Evolutionary conservation across 2,329 filamentous ascomycete genomes (phyloP), one percentile per base, ranked within the genome.

Genomic region (Sphaerostilbella broomeana): DNA sequence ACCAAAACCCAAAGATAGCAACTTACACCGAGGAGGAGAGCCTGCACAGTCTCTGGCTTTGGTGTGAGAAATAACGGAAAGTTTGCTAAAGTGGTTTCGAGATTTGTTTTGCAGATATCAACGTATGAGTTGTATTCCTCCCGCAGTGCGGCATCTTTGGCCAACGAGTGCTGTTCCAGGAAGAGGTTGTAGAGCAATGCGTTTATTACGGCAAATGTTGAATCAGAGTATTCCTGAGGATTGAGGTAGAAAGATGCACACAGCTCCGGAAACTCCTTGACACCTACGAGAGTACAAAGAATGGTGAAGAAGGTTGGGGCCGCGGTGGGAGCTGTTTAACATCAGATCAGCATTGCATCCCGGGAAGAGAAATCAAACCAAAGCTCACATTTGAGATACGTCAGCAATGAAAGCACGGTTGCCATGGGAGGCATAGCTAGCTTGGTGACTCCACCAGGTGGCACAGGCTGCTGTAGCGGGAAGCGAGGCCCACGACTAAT

Each of bases 31-130:
- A 81, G 58, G n/a, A 74, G 51, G 3, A 83, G 61, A 8, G 77
- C 74, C 46, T 78, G 69, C 16, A 81, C 67, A 29, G 72, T 79
- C 46, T 73, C 60, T 25, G 67, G 56, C 20, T 63, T 73, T 17
- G 74, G 65, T 2, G 76, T 71, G 50, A 79, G 60, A 47, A 81
- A 66, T 17, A 82, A 59, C 10, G 72, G 71, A 40, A 80, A 60
- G 47, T 71, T 68, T 19, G 66, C 63, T 2, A 75, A 54, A 4
- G 64, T 64, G 9, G 69, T 72, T 50, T 75, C 70, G 15, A 74
- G 52, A 41, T 75, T 75, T 38, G 63, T 59, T 28, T 65, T 64
- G 43, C 68, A 71, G 42, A 66, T 54, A 25, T 60, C 52, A 32
- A 62, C 57, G 36, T 65, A 63, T 4, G 54, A 50, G 25, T 60